These are phyloP conservation scores for Aspergillus pseudonomiae DNA, from an alignment of 2,329 filamentous ascomycete genomes.

Conservation along the genomic window DNA sequence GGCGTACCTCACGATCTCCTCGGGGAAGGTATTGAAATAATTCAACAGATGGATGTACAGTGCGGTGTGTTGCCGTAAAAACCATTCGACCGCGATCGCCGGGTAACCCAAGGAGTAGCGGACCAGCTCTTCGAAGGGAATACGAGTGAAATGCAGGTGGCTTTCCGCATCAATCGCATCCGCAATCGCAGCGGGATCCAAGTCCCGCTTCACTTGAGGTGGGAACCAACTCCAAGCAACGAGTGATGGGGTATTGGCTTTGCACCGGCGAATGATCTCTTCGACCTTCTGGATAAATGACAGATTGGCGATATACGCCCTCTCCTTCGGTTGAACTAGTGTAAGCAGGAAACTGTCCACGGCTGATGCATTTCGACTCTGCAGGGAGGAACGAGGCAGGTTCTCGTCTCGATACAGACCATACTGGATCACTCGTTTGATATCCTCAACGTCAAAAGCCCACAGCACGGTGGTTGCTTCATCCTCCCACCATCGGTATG, in stretches of 20 bases:
- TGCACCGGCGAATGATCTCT: conserved; percentile 41
- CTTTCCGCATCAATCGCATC: conserved; percentile 42
- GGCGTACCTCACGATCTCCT: conserved; percentile 34
- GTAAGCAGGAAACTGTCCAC: conserved; percentile 37
- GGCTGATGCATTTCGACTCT: conserved; percentile 35
- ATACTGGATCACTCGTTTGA: conserved; percentile 42
- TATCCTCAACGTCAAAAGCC: conserved; percentile 42
- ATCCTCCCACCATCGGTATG: conserved; percentile 47
- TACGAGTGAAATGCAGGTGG: conserved; percentile 41
- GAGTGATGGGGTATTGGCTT: conserved; percentile 22
- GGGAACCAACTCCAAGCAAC: conserved; percentile 44
- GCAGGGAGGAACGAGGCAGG: conserved; percentile 38
- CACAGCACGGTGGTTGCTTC: conserved; percentile 42
- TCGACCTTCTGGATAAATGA: conserved; percentile 44
- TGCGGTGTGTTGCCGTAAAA: conserved; percentile 41
- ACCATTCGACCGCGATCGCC: conserved; percentile 40
- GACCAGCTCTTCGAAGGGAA: conserved; percentile 45
- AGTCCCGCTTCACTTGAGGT: conserved; percentile 21
- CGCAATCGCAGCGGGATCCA: conserved; percentile 33
- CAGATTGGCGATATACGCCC: conserved; percentile 29
- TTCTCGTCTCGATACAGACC: conserved; percentile 40
- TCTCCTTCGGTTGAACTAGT: conserved; percentile 33
- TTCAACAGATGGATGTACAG: conserved; percentile 38
- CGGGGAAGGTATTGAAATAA: conserved; percentile 35
- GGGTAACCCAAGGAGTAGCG: conserved; percentile 42